These are phyloP conservation scores for Pugionium cornutum DNA, from an alignment of 345 rosid genomes.

Conservation along the genomic window DNA sequence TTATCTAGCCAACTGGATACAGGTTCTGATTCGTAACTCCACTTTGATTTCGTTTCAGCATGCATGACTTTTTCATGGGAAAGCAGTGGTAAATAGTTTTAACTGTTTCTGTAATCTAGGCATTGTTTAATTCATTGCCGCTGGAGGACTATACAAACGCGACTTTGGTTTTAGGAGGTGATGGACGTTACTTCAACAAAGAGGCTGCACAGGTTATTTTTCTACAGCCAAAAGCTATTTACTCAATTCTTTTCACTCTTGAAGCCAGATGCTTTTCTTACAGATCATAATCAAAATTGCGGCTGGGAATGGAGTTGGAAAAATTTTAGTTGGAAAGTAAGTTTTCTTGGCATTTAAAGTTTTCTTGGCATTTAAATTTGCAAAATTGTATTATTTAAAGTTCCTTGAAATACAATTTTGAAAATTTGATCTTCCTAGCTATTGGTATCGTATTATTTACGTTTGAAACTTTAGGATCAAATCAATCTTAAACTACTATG, in stretches of 20 bases:
- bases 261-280: slow-evolving; percentile 30
- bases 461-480: slow-evolving; percentile 9
- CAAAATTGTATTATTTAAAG: background rate
- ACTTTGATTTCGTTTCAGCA: slow-evolving; percentile 1
- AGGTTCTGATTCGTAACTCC: slow-evolving; percentile 49
- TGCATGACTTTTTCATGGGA: background rate
- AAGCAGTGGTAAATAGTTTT: background rate
- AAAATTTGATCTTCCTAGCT: slow-evolving; percentile 1
- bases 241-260: slow-evolving; percentile 14
- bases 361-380: background rate
- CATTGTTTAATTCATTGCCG: slow-evolving; percentile 83
- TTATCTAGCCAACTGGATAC: slow-evolving; percentile 94
- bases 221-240: background rate
- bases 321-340: slow-evolving; percentile 83
- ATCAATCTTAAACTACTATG: background rate
- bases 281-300: slow-evolving; percentile 94
- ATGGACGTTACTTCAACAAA: slow-evolving; percentile 82
- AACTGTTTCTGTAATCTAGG: slow-evolving; percentile 52
- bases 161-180: slow-evolving; percentile 83
- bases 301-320: slow-evolving; percentile 87
- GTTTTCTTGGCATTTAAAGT: slow-evolving; percentile 48
- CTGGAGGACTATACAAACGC: slow-evolving; percentile 77
- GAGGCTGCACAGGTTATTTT: slow-evolving; percentile 81
- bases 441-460: background rate
- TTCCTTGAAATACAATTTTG: slow-evolving; percentile 12